Evolutionary conservation across 352 stramenopile species (phyloP).

Genomic region (Aphanomyces stellatus): DNA sequence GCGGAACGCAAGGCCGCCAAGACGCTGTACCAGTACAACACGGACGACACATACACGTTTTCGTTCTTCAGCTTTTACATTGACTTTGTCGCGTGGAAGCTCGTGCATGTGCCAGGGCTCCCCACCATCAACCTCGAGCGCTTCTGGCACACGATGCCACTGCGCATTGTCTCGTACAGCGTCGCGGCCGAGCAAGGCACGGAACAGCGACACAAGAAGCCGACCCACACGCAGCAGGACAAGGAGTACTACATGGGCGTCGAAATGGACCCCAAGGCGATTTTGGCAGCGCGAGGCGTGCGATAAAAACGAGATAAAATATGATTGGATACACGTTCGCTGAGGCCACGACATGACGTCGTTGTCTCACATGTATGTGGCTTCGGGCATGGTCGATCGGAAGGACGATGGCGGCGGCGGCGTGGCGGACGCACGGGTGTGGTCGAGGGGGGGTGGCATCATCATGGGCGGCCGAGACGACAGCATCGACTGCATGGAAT

Average conservation of each 20-base stretch:
- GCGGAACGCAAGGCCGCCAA: conserved; percentile 28
- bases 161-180: conserved; percentile 49
- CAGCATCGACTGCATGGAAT: too few species aligned
- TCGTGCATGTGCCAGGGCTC: conserved; percentile 45
- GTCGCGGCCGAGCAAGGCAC: conserved; percentile 17
- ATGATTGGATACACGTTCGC: too few species aligned
- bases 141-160: conserved; percentile 56
- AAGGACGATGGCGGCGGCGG: too few species aligned
- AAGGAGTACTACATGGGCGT: conserved; percentile 20
- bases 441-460: too few species aligned
- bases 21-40: conserved; percentile 45
- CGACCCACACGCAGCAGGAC: not conserved
- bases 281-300: too few species aligned
- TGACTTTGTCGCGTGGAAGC: conserved; percentile 46
- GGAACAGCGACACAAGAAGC: not conserved
- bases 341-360: too few species aligned
- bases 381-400: too few species aligned
- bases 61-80: conserved; percentile 68
- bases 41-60: conserved; percentile 56
- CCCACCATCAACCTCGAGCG: conserved; percentile 32
- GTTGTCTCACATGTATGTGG: too few species aligned
- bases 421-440: too few species aligned
- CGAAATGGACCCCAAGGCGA: not conserved
- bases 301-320: too few species aligned
- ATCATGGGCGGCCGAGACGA: too few species aligned